Evolutionary conservation across 257 asterid species (phyloP).

Genomic region (Gentiana macrophylla): DNA sequence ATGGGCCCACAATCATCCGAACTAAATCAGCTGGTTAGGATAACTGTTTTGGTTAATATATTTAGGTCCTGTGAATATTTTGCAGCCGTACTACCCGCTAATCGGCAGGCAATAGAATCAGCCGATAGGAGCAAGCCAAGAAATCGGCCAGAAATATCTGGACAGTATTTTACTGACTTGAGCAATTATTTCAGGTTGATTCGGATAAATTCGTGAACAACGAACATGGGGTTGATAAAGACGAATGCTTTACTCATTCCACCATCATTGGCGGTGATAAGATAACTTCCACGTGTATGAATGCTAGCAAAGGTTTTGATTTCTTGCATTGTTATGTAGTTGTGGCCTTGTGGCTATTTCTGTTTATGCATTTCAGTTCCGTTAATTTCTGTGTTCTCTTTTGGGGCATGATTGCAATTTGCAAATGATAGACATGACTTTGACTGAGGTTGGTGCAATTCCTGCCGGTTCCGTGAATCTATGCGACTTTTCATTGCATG

Average conservation of each 20-base stretch:
- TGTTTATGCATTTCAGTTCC: neutral
- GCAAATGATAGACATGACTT: conserved; percentile 10
- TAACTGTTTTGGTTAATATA: neutral
- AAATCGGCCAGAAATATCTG: too few relatives aligned
- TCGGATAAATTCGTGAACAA: conserved; percentile 8
- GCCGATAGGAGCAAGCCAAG: too few relatives aligned
- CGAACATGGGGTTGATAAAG: conserved; percentile 14
- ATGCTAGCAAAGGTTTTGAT: conserved; percentile 13
- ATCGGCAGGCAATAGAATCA: too few relatives aligned
- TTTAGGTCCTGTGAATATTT: neutral
- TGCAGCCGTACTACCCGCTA: too few relatives aligned
- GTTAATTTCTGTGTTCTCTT: neutral
- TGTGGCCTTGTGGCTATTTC: neutral
- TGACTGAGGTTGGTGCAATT: conserved; percentile 17
- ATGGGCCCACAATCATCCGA: conserved; percentile 7
- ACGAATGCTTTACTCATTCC: conserved; percentile 13
- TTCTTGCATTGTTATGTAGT: neutral
- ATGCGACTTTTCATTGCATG: conserved; percentile 22
- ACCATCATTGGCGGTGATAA: conserved; percentile 11
- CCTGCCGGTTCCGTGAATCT: conserved; percentile 11
- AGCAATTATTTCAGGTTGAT: conserved; percentile 16
- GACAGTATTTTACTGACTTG: too few relatives aligned
- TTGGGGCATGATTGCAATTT: neutral
- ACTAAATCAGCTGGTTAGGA: conserved; percentile 8
- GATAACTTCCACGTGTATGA: conserved; percentile 5